These are phyloP conservation scores for Penicillium subrubescens DNA, from an alignment of 495 filamentous ascomycete species.

Conservation along the genomic window DNA sequence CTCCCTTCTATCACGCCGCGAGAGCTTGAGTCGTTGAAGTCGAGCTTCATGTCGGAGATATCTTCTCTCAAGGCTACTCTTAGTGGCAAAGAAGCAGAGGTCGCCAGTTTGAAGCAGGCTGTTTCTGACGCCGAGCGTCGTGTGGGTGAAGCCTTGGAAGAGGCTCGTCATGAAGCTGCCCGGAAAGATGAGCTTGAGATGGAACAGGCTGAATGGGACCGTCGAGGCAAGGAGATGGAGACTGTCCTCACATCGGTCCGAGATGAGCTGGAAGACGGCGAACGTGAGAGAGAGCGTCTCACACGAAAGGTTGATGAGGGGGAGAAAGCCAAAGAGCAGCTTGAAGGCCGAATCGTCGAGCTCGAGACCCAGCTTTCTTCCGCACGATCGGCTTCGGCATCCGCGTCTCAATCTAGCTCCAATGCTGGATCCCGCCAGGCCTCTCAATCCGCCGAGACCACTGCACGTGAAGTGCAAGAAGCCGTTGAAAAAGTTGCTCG, in stretches of 20 bases:
- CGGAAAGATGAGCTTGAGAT: conserved; percentile 67
- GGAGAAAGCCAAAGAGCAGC: conserved; percentile 68
- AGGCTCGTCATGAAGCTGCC: conserved; percentile 71
- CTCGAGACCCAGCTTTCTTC: conserved; percentile 73
- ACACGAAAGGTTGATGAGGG: conserved; percentile 70
- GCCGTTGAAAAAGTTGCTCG: conserved; percentile 90
- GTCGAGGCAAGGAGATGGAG: conserved; percentile 82
- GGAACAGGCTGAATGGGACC: conserved; percentile 84
- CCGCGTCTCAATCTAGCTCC: conserved; percentile 10
- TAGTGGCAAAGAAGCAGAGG: conserved; percentile 88
- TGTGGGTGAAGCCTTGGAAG: conserved; percentile 83
- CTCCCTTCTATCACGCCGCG: conserved; percentile 88
- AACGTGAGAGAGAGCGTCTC: conserved; percentile 75
- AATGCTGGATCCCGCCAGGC: conserved; percentile 16
- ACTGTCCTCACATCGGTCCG: conserved; percentile 73
- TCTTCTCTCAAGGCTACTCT: conserved; percentile 86
- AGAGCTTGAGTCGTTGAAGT: conserved; percentile 90
- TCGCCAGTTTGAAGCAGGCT: conserved; percentile 78
- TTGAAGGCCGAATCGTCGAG: conserved; percentile 57
- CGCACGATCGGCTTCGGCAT: conserved; percentile 53
- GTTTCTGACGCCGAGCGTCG: conserved; percentile 86
- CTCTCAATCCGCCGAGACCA: conserved; percentile 36
- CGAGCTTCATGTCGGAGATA: conserved; percentile 83
- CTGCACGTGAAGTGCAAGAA: conserved; percentile 66
- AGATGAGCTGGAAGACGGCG: conserved; percentile 74